These are phyloP conservation scores for Akanthomyces lecanii DNA, from an alignment of 2,329 filamentous ascomycete species.

Conservation along the genomic window DNA sequence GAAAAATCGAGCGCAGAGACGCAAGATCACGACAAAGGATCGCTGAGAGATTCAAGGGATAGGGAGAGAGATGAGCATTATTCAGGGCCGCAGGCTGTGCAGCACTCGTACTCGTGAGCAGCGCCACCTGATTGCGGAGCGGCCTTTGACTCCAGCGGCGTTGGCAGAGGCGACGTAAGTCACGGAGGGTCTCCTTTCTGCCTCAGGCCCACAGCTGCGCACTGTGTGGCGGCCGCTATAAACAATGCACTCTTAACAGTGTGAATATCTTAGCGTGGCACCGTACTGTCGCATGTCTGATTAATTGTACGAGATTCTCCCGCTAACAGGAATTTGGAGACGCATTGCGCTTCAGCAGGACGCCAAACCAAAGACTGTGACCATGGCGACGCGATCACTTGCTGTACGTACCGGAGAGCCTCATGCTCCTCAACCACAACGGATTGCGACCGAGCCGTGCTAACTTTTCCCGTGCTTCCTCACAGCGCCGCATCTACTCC, in stretches of 20 bases:
- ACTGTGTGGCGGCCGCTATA: background rate
- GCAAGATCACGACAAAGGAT: slow-evolving; percentile 19
- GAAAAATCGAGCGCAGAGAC: slow-evolving; percentile 15
- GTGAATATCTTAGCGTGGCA: background rate
- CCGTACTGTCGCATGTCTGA: slow-evolving; percentile 9
- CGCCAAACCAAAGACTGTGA: background rate
- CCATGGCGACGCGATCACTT: slow-evolving; percentile 14
- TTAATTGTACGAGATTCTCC: slow-evolving; percentile 8
- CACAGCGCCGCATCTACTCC: slow-evolving; percentile 34
- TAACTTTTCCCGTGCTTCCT: background rate
- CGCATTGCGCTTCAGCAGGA: background rate
- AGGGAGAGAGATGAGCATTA: slow-evolving; percentile 3
- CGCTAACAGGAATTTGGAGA: slow-evolving; percentile 3
- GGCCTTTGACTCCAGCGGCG: background rate
- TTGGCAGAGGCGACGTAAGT: slow-evolving; percentile 4
- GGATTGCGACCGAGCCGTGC: background rate
- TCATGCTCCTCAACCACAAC: background rate
- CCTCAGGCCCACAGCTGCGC: slow-evolving; percentile 6
- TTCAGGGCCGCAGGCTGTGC: slow-evolving; percentile 7
- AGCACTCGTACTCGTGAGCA: slow-evolving; percentile 12
- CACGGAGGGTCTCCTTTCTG: slow-evolving; percentile 7
- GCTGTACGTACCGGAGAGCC: background rate
- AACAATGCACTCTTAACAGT: background rate
- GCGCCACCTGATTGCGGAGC: slow-evolving; percentile 13
- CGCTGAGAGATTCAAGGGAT: slow-evolving; percentile 14